Base-by-base conservation (phyloP, 805 yeast species). In the Lipomyces yamanashiensis region DNA sequence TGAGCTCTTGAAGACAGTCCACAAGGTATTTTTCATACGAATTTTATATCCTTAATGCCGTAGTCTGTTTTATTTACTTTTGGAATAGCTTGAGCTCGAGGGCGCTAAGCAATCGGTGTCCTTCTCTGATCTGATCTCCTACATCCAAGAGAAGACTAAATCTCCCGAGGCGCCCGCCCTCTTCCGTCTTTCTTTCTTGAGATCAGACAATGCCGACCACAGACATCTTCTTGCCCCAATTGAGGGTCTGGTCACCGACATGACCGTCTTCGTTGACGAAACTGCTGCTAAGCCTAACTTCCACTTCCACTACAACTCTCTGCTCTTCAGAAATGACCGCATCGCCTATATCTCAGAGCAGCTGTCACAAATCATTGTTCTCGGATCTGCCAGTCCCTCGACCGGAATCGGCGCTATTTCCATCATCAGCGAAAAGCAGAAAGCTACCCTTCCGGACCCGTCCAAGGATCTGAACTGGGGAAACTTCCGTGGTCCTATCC, bases 401-500 rank as follows among this genome's bases (percentile, higher is more conserved):
- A 59, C 73, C 1, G 73, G 77, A 19, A 82, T 90, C 59, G 85
- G 95, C 51, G 80, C 84, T 64, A 82, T 89, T 37, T 82, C 84
- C 48, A 80, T 95, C 67, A 78, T 90, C 61, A 91, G 98, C 1
- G 71, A 77, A n/a, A 75, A 86, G 1, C 96, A 92, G 71, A 73
- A 71, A 51, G 67, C 75, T 0, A 77, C 80, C 1, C 80, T 96
- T 61, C 99, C 99, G 7, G 92, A 92, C 74, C 98, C 99, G 50
- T 89, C 91, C 8, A 75, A 79, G 9, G 88, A 92, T 71, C 81
- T 95, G 68, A 96, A 92, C 77, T 95, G 98, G 98, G 81, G 87
- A 48, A 89, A 88, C 36, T 95, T 85, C 77, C 83, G 96, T 69
- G 99, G 99, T 52, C 92, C 98, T 15, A 96, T 95, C 71, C 99